phyloP scores from a whole-genome alignment of 2,329 filamentous ascomycete species.

The Colletotrichum cuscutae region DNA sequence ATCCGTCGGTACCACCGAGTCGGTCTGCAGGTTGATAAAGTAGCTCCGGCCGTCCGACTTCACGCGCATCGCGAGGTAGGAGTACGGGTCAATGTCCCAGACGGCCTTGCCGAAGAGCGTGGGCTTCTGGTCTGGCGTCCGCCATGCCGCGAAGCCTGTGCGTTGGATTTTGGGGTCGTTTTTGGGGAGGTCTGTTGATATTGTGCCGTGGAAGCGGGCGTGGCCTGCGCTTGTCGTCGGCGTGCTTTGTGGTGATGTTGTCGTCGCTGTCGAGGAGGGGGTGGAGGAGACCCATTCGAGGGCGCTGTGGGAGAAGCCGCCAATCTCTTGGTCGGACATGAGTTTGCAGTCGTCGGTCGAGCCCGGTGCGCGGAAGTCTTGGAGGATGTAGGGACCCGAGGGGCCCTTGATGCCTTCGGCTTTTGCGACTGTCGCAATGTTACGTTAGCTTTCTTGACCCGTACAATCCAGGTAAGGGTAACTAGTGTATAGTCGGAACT shows the following conservation, averaged over 20 bases:
- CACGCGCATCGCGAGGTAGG: constrained; percentile 86
- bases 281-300: constrained; percentile 70
- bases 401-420: constrained; percentile 76
- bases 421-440: constrained; percentile 64
- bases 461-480: not conserved
- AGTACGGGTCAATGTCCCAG: constrained; percentile 92
- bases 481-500: not conserved
- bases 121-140: constrained; percentile 79
- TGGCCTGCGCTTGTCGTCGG: constrained; percentile 56
- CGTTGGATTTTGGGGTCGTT: constrained; percentile 80
- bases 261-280: constrained; percentile 31
- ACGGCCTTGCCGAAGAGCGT: constrained; percentile 88
- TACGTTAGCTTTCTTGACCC: not conserved
- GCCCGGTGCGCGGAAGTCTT: constrained; percentile 67
- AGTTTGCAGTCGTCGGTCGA: constrained; percentile 70
- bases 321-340: constrained; percentile 88
- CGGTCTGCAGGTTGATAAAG: constrained; percentile 95
- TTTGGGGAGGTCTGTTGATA: constrained; percentile 84
- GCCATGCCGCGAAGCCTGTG: constrained; percentile 89
- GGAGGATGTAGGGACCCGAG: constrained; percentile 70
- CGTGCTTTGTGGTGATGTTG: constrained; percentile 29
- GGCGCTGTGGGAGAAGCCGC: constrained; percentile 81
- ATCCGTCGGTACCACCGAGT: constrained; percentile 93
- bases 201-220: constrained; percentile 85
- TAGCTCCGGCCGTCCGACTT: constrained; percentile 93